phyloP scores from a whole-genome alignment of 768 basidiomycete genomes.

The Kwoniella heveanensis region DNA sequence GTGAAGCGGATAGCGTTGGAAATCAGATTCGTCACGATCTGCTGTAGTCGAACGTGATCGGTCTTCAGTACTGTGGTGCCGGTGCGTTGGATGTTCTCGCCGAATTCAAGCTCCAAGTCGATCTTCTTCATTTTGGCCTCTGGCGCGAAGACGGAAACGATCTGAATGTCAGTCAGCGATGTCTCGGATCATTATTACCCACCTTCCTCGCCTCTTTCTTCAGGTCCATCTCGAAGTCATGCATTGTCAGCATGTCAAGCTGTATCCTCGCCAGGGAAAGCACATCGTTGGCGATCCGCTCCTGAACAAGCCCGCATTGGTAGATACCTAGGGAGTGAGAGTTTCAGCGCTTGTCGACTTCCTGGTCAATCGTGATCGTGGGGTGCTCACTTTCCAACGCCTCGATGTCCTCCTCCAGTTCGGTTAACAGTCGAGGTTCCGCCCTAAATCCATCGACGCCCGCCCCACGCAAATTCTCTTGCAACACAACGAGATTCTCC shows the following conservation, averaged over 20 bases:
- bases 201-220: slow-evolving; percentile 39
- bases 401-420: slow-evolving; percentile 44
- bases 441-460: slow-evolving; percentile 10
- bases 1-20: slow-evolving; percentile 53
- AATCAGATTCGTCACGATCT: slow-evolving; percentile 48
- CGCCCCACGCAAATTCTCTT: slow-evolving; percentile 1
- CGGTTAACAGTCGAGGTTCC: slow-evolving; percentile 19
- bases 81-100: slow-evolving; percentile 25
- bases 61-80: slow-evolving; percentile 19
- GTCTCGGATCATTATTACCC: neutral
- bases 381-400: slow-evolving; percentile 30
- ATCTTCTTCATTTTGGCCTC: slow-evolving; percentile 46
- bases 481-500: slow-evolving; percentile 24
- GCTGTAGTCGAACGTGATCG: slow-evolving; percentile 33
- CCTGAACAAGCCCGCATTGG: slow-evolving; percentile 41
- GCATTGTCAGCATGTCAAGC: slow-evolving; percentile 42
- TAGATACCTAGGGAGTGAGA: slow-evolving; percentile 16
- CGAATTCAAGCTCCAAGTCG: slow-evolving; percentile 39
- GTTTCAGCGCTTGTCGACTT: neutral
- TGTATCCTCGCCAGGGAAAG: slow-evolving; percentile 45
- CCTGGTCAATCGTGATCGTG: neutral
- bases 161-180: slow-evolving; percentile 15
- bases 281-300: slow-evolving; percentile 51
- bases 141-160: slow-evolving; percentile 46
- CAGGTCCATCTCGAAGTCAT: slow-evolving; percentile 38